Percentiles rank a stretch among this genome's conserved stretches.
These are phyloP conservation scores for Geosmithia morbida DNA, from an alignment of 2,329 filamentous ascomycete genomes.

Conservation along the genomic window DNA sequence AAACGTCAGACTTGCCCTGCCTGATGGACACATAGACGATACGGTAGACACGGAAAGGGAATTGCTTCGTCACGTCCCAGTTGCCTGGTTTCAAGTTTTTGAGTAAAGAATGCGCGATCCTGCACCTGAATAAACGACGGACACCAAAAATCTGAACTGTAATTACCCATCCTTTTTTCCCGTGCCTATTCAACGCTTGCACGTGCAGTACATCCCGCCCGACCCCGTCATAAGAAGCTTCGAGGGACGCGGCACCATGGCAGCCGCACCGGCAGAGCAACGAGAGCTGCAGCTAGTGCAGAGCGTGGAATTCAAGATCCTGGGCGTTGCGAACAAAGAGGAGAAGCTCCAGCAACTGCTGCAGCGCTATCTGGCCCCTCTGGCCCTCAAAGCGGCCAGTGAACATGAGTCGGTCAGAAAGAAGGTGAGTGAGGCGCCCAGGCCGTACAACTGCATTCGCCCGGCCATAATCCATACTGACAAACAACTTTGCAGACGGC, in stretches of 20 bases:
- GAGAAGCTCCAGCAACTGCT: slow-evolving; percentile 67
- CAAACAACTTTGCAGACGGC: slow-evolving; percentile 33
- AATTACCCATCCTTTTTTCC: not conserved
- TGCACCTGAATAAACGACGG: not conserved
- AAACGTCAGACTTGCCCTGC: not conserved
- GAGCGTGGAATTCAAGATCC: slow-evolving; percentile 72
- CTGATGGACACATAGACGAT: not conserved
- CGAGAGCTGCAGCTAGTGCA: slow-evolving; percentile 71
- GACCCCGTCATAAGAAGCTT: not conserved
- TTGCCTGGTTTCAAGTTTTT: not conserved
- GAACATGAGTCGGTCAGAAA: slow-evolving; percentile 67
- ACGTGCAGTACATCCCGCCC: not conserved
- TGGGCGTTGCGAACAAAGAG: slow-evolving; percentile 68
- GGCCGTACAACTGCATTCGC: not conserved
- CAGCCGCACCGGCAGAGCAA: slow-evolving; percentile 31
- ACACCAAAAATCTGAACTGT: not conserved
- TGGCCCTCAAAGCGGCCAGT: slow-evolving; percentile 77
- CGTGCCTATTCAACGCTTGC: not conserved
- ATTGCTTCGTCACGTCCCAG: not conserved
- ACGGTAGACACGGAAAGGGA: not conserved
- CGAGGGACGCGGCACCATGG: slow-evolving; percentile 13
- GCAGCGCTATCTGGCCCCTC: slow-evolving; percentile 62
- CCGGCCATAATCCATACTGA: not conserved
- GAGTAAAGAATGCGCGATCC: not conserved
- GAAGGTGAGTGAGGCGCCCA: slow-evolving; percentile 35